Conservation (phyloP, 768 basidiomycete genomes). For the Hygrophoropsis aurantiaca region DNA sequence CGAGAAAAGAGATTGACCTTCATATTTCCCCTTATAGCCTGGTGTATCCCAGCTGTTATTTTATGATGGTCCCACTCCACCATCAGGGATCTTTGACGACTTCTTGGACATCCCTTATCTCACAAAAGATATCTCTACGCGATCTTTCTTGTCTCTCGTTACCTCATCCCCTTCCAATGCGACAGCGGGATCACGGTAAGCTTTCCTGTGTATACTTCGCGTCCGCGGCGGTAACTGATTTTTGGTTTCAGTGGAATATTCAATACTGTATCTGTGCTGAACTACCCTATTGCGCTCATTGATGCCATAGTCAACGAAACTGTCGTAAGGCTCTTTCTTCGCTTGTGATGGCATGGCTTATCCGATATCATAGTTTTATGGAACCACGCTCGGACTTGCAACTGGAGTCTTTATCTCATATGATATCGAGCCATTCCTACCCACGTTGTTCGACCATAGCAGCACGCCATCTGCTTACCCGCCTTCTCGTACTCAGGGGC, state of each 20-base stretch:
- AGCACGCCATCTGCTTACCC: constrained; percentile 46
- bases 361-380: constrained; percentile 42
- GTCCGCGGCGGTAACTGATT: constrained; percentile 20
- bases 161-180: constrained; percentile 15
- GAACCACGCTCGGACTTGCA: constrained; percentile 30
- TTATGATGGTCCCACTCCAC: constrained; percentile 48
- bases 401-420: constrained; percentile 43
- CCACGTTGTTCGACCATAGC: constrained; percentile 38
- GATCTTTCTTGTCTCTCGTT: constrained; percentile 26
- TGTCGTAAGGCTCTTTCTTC: constrained; percentile 10
- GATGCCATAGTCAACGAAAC: constrained; percentile 14
- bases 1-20: neutral
- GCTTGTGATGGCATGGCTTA: neutral
- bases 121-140: constrained; percentile 11
- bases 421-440: constrained; percentile 52
- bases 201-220: neutral
- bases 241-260: constrained; percentile 16
- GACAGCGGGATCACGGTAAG: neutral
- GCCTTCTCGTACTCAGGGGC: constrained; percentile 33
- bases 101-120: constrained; percentile 20
- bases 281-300: constrained; percentile 19
- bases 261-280: constrained; percentile 21
- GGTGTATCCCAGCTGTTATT: constrained; percentile 42
- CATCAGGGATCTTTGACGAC: constrained; percentile 22
- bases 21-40: constrained; percentile 5